Conservation (phyloP, 768 basidiomycete species). For the Mycena leptocephala region DNA sequence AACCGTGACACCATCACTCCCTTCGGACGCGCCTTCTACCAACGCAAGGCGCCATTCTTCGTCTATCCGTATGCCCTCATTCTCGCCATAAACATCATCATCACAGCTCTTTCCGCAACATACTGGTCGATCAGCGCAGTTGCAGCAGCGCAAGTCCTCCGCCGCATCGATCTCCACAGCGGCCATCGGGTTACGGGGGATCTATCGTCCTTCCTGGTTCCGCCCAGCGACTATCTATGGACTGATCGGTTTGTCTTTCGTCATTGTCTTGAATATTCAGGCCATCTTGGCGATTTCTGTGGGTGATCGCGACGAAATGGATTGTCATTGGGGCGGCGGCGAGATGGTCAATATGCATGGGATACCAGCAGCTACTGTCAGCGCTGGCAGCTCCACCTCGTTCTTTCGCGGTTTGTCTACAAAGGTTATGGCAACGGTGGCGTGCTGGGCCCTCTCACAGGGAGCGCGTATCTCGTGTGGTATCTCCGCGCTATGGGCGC, state of each 20-base stretch:
- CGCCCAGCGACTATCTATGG: conserved; percentile 58
- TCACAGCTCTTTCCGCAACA: conserved; percentile 54
- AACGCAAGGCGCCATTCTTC: conserved; percentile 54
- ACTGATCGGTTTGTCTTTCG: conserved; percentile 56
- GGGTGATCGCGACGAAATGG: conserved; percentile 63
- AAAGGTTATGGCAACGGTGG: conserved; percentile 60
- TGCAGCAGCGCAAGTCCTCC: conserved; percentile 56
- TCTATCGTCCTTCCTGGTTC: conserved; percentile 57
- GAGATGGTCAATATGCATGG: conserved; percentile 60
- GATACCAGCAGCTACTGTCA: conserved; percentile 65
- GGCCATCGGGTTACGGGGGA: conserved; percentile 39
- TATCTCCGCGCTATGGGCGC: conserved; percentile 62
- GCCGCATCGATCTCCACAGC: conserved; percentile 48
- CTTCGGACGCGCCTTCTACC: conserved; percentile 62
- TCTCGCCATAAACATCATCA: conserved; percentile 54
- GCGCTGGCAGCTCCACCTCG: conserved; percentile 64
- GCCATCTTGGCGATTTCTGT: conserved; percentile 54
- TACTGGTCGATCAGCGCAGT: conserved; percentile 61
- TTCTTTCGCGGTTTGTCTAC: conserved; percentile 52
- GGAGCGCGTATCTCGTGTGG: conserved; percentile 62
- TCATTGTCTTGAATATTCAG: conserved; percentile 55
- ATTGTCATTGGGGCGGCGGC: conserved; percentile 57
- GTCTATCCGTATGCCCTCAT: conserved; percentile 58
- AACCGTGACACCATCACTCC: conserved; percentile 53
- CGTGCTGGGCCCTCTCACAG: conserved; percentile 56